phyloP scores from a whole-genome alignment of 2,329 filamentous ascomycete species.

The Fusarium sp. region DNA sequence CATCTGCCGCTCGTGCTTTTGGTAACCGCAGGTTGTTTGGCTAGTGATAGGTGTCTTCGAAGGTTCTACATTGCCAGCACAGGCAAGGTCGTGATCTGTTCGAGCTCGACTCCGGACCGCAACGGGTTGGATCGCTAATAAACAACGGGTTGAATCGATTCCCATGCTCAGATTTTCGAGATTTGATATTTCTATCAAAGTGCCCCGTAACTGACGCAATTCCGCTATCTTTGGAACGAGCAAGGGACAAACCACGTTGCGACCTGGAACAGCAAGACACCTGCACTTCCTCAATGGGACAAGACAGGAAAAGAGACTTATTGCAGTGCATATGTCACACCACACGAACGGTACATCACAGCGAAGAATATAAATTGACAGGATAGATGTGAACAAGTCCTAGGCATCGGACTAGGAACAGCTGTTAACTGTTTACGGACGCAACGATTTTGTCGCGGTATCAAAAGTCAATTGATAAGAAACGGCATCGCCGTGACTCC shows the following conservation, averaged over 20 bases:
- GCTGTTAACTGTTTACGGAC: slow-evolving; percentile 6
- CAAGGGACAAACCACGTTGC: slow-evolving; percentile 43
- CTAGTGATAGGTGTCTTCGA: slow-evolving; percentile 17
- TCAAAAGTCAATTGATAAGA: slow-evolving; percentile 25
- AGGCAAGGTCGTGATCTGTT: slow-evolving; percentile 33
- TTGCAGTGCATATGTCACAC: slow-evolving; percentile 42
- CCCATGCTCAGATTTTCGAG: slow-evolving; percentile 28
- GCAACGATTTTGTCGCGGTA: background rate
- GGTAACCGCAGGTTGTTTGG: slow-evolving; percentile 32
- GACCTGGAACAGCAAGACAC: slow-evolving; percentile 29
- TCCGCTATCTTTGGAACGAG: slow-evolving; percentile 36
- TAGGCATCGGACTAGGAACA: slow-evolving; percentile 12
- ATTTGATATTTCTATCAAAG: slow-evolving; percentile 33
- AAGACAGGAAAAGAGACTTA: slow-evolving; percentile 35
- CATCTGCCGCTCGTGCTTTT: slow-evolving; percentile 37
- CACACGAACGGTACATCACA: slow-evolving; percentile 37
- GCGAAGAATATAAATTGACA: slow-evolving; percentile 19
- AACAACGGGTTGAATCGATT: slow-evolving; percentile 40
- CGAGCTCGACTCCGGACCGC: slow-evolving; percentile 26
- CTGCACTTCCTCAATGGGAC: slow-evolving; percentile 43
- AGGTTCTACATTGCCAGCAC: slow-evolving; percentile 27
- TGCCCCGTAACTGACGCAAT: slow-evolving; percentile 41
- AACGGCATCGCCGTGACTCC: slow-evolving; percentile 24
- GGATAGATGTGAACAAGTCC: slow-evolving; percentile 29
- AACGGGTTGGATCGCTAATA: slow-evolving; percentile 45